phyloP scores from a whole-genome alignment of 2,329 filamentous ascomycete species.

The Hypomyces rosellus region DNA sequence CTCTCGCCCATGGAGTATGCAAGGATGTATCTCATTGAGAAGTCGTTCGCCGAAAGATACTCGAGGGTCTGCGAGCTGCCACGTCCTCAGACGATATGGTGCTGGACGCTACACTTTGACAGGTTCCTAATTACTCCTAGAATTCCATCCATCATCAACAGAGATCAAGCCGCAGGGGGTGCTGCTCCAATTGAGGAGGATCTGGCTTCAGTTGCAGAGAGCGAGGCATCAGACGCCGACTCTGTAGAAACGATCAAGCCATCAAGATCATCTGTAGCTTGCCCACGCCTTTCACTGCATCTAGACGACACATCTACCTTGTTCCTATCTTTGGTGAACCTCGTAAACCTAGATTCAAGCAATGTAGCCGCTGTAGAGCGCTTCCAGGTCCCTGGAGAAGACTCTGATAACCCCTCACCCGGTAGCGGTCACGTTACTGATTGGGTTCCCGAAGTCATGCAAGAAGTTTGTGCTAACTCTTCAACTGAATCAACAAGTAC shows the following conservation, averaged over 20 bases:
- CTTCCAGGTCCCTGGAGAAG: background rate
- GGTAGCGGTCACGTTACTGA: too few species aligned
- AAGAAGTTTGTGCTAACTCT: background rate
- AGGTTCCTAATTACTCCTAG: slow-evolving; percentile 32
- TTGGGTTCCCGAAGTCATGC: background rate
- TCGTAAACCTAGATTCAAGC: slow-evolving; percentile 8
- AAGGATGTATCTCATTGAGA: slow-evolving; percentile 29
- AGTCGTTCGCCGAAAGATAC: slow-evolving; percentile 22
- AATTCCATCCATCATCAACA: slow-evolving; percentile 23
- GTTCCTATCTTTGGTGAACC: slow-evolving; percentile 20
- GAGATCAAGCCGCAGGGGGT: background rate
- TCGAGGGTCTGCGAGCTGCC: slow-evolving; percentile 23
- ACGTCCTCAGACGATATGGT: slow-evolving; percentile 23
- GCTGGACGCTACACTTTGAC: slow-evolving; percentile 30
- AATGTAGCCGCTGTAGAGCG: background rate
- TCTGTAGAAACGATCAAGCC: slow-evolving; percentile 16
- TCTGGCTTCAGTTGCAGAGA: background rate
- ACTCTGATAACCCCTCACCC: too few species aligned
- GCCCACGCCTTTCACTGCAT: slow-evolving; percentile 27
- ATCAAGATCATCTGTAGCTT: slow-evolving; percentile 10
- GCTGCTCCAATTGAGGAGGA: background rate
- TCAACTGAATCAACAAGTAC: background rate
- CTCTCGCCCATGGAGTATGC: slow-evolving; percentile 36
- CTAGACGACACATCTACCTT: slow-evolving; percentile 20
- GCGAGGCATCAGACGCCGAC: slow-evolving; percentile 16